Conservation (phyloP, 1,139 yeast species). For the Zygosaccharomyces sapae region DNA sequence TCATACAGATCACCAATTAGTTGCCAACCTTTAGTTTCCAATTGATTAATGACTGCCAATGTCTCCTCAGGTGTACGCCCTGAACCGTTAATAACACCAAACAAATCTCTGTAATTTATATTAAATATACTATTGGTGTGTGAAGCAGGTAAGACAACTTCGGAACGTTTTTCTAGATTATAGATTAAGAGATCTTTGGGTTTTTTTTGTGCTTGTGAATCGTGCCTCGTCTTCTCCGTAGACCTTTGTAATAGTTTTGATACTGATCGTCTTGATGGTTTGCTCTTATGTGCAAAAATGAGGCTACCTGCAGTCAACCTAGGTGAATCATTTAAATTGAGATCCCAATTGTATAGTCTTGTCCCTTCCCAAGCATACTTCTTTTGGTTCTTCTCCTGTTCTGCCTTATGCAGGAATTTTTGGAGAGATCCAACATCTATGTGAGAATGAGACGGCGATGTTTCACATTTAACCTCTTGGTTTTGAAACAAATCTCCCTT, state of each 20-base stretch:
- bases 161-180: slow-evolving; percentile 14
- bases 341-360: slow-evolving; percentile 24
- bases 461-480: background rate
- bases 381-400: slow-evolving; percentile 18
- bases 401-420: slow-evolving; percentile 21
- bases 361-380: slow-evolving; percentile 18
- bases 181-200: slow-evolving; percentile 18
- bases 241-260: background rate
- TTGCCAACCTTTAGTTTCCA: slow-evolving; percentile 28
- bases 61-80: slow-evolving; percentile 25
- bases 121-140: slow-evolving; percentile 18
- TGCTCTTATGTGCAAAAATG: slow-evolving; percentile 8
- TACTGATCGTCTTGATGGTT: slow-evolving; percentile 1
- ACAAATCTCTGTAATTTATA: slow-evolving; percentile 25
- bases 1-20: slow-evolving; percentile 24
- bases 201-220: background rate
- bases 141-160: slow-evolving; percentile 10
- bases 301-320: slow-evolving; percentile 15
- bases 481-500: background rate
- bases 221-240: background rate
- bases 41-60: slow-evolving; percentile 18
- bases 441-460: background rate
- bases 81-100: slow-evolving; percentile 26
- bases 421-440: slow-evolving; percentile 19
- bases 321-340: slow-evolving; percentile 3